Base-by-base conservation (phyloP, 2,329 filamentous ascomycete genomes). In the Fusarium sp. region DNA sequence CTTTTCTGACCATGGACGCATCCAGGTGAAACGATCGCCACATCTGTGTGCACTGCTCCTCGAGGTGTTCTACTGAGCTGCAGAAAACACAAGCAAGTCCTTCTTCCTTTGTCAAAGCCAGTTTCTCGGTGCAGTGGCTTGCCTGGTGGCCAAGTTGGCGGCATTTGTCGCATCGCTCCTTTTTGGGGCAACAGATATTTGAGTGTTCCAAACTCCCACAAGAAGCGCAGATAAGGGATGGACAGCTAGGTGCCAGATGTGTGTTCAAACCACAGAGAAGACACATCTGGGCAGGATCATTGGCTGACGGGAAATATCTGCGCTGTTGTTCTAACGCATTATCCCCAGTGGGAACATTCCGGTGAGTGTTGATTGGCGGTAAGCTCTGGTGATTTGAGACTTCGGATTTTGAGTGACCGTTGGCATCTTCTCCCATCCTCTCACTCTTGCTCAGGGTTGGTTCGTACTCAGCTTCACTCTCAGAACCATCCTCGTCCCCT, bases 21-120 rank as follows among this genome's bases (percentile, higher is more conserved):
- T 80, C 78, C 4, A 83, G 83, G 15, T 80, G 78, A 76, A 86
- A 91, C 20, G 84, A 88, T 62, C 86, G 83, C 90, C 90, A 93
- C 27, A 91, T 80, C 50, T 85, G 81, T 57, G 87, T 85, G 77
- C 92, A 93, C 5, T 85, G 80, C 15, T 82, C 77, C 75, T 93
- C 91, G 12, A 85, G 72, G 73, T 94, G 92, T 12, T 85, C 82
- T 6, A 75, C 70, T 10, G 85, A 85, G 41, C 81, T 81, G 78
- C 92, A 94, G 37, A 89, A 82, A 14, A 88, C 87, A 77, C 92
- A 94, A 5, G 85, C 84, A 49, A 86, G 81, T 26, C 84, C 84
- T 60, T 90, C 88, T 18, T 84, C 84, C 67, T 85, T 85, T 18
- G 85, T 81, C 54, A 86, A 71, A 5, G 80, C 78, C 44, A 92